These are phyloP conservation scores for Diutina scorzettiae DNA, from an alignment of 1,139 yeast species.

Conservation along the genomic window DNA sequence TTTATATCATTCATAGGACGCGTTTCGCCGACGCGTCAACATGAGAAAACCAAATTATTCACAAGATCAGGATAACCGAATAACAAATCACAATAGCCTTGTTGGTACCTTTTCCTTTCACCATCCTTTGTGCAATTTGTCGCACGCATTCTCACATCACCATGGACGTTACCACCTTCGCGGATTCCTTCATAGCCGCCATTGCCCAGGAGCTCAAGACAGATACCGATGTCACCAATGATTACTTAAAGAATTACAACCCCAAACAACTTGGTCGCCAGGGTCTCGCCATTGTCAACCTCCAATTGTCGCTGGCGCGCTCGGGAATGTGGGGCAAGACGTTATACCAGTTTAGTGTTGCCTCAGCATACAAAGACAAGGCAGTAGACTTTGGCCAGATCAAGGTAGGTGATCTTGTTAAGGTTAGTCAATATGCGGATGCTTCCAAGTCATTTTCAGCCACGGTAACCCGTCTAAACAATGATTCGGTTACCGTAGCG, in stretches of 20 bases:
- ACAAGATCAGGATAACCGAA: no score
- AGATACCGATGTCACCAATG: conserved; percentile 43
- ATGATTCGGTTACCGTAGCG: conserved; percentile 10
- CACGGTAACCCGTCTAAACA: conserved; percentile 42
- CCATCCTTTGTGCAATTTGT: no score
- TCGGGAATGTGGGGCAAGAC: conserved; percentile 79
- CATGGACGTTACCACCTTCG: conserved; percentile 13
- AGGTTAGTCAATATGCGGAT: conserved; percentile 19
- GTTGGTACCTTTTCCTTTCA: no score
- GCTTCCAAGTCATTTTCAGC: conserved; percentile 35
- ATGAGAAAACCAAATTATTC: no score
- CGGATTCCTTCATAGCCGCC: conserved; percentile 37
- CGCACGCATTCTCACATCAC: neutral
- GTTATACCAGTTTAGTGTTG: conserved; percentile 53
- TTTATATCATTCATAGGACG: no score
- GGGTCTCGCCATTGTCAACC: conserved; percentile 68
- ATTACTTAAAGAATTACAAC: conserved; percentile 38
- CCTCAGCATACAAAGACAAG: conserved; percentile 36
- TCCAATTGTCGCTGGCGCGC: conserved; percentile 44
- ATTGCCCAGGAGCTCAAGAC: conserved; percentile 46
- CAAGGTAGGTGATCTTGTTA: conserved; percentile 70
- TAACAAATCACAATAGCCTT: no score
- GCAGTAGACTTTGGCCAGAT: conserved; percentile 48
- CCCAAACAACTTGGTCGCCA: conserved; percentile 53
- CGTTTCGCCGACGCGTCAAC: no score